Percentiles rank a stretch among this genome's conserved stretches.
phyloP scores from a whole-genome alignment of 106 monocot genomes.

The Alisma plantagoaquatica region DNA sequence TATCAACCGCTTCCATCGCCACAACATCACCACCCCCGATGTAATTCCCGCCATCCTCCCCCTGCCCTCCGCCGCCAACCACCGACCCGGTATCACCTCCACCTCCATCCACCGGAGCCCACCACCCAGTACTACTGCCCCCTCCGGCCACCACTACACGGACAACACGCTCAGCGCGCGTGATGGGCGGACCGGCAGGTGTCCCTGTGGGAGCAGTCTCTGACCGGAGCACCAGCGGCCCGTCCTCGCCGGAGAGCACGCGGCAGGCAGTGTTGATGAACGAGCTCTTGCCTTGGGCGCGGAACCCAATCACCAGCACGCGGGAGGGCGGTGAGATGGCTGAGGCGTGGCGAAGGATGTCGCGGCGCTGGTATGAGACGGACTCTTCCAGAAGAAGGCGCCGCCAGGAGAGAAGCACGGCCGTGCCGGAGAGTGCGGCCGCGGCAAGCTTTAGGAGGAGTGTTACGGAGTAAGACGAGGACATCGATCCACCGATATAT shows the following conservation, averaged over 20 bases:
- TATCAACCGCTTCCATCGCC: conserved; percentile 42
- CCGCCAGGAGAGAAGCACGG: conserved; percentile 24
- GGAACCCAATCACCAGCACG: conserved; percentile 44
- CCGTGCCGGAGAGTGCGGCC: conserved; percentile 28
- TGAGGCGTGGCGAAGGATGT: conserved; percentile 13
- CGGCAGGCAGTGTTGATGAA: conserved; percentile 75
- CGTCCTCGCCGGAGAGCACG: conserved; percentile 43
- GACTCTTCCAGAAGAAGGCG: conserved; percentile 17
- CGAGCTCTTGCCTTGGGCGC: conserved; percentile 65
- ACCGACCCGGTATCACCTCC: no score
- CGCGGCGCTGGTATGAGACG: conserved; percentile 39
- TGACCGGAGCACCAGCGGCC: conserved; percentile 51
- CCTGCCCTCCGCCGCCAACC: no score
- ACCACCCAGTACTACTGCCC: no score
- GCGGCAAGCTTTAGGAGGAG: conserved; percentile 39
- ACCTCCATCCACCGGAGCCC: no score
- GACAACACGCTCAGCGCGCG: conserved; percentile 6
- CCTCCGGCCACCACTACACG: background rate
- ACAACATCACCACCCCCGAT: conserved; percentile 15
- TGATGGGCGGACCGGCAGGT: conserved; percentile 3
- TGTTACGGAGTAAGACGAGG: no score
- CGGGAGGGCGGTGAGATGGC: conserved; percentile 29
- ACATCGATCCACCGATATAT: no score
- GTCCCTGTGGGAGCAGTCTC: conserved; percentile 37
- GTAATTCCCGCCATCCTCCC: background rate